Evolutionary conservation across 1,139 yeast genomes (phyloP).

Genomic region (Saccharomyces hybrid): DNA sequence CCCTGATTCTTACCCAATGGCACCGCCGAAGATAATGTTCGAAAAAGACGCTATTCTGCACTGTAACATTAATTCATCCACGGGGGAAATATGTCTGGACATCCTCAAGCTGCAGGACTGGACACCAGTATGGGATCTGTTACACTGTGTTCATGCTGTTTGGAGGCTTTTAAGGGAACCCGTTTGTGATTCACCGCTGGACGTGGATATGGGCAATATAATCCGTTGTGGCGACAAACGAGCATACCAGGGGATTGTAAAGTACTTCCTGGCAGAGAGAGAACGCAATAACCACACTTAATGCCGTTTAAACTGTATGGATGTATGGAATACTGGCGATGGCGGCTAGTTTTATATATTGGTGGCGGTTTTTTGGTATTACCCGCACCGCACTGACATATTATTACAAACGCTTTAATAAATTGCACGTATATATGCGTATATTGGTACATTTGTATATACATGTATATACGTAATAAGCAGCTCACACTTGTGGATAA

Average conservation of each 20-base stretch:
- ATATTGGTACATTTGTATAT: background rate
- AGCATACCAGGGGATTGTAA: constrained; percentile 57
- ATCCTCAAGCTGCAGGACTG: constrained; percentile 57
- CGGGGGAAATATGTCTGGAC: constrained; percentile 81
- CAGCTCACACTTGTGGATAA: background rate
- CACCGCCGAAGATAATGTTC: constrained; percentile 61
- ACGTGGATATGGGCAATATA: constrained; percentile 76
- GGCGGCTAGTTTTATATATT: background rate
- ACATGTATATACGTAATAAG: background rate
- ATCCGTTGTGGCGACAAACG: constrained; percentile 47
- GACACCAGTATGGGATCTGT: constrained; percentile 87
- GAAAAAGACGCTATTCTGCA: constrained; percentile 49
- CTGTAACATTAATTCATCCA: constrained; percentile 60
- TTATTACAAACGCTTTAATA: background rate
- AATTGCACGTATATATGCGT: background rate
- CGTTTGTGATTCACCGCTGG: constrained; percentile 80
- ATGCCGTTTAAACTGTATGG: background rate
- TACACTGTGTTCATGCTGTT: constrained; percentile 65
- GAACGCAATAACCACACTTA: background rate
- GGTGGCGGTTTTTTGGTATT: too few relatives aligned
- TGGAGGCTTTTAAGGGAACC: constrained; percentile 64
- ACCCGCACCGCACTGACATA: background rate
- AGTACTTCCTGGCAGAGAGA: constrained; percentile 42
- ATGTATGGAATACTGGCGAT: too few relatives aligned
- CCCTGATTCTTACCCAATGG: constrained; percentile 54